phyloP scores from a whole-genome alignment of 2,329 filamentous ascomycete genomes.

The Blastomyces gilchristii region DNA sequence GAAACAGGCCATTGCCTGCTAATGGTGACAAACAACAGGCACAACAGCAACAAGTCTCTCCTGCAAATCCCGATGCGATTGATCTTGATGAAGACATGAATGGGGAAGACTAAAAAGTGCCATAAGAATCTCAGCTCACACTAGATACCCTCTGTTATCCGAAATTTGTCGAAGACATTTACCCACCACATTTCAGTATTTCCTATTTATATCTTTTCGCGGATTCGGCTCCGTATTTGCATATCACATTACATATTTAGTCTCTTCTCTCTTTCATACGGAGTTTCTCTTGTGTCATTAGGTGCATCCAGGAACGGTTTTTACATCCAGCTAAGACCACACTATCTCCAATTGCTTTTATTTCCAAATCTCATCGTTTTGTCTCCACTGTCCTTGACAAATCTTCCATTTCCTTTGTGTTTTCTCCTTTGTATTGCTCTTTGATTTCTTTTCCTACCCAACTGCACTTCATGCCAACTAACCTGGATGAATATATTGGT shows the following conservation, averaged over 20 bases:
- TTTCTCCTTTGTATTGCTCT: neutral
- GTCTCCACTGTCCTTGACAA: neutral
- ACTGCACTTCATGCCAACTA: neutral
- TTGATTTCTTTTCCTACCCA: neutral
- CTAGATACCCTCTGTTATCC: neutral
- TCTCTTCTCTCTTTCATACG: neutral
- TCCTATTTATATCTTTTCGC: neutral
- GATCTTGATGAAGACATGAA: slow-evolving; percentile 55
- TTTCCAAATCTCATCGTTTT: neutral
- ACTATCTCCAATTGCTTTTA: neutral
- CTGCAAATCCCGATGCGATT: slow-evolving; percentile 75
- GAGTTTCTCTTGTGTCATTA: neutral
- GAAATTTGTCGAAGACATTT: neutral
- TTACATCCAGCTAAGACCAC: neutral
- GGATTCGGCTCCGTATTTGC: neutral
- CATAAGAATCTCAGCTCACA: neutral
- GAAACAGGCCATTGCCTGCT: slow-evolving; percentile 40
- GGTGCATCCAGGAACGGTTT: neutral
- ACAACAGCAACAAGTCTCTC: slow-evolving; percentile 22
- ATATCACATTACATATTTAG: neutral
- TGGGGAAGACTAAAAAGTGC: slow-evolving; percentile 1
- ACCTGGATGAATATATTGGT: neutral
- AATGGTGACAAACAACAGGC: slow-evolving; percentile 21
- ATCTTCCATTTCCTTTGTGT: neutral
- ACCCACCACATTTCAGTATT: neutral